A percentile compares a stretch with the other conserved stretches of the same genome.
These are phyloP conservation scores for Musa acuminata DNA, from an alignment of 176 grass and related monocot species.

Conservation along the genomic window DNA sequence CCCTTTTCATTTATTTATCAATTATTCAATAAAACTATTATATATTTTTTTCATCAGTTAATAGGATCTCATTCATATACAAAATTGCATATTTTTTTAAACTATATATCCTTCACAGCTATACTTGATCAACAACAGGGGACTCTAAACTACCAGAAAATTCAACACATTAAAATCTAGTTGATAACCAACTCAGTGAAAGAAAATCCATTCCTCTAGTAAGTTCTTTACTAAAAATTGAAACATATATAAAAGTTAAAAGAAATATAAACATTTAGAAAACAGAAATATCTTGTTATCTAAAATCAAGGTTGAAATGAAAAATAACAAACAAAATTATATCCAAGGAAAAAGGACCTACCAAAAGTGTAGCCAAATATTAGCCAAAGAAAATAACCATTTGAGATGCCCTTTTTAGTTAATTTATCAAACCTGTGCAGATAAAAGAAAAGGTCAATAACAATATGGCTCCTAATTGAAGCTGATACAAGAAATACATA, in stretches of 20 bases:
- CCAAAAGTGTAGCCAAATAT: conserved; percentile 3
- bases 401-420: not conserved
- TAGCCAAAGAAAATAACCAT: conserved; percentile 9
- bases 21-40: too few species aligned
- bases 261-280: not conserved
- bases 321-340: not conserved
- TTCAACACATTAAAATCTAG: not conserved
- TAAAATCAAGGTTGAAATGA: not conserved
- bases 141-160: not conserved
- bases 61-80: too few species aligned
- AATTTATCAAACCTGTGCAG: conserved; percentile 1
- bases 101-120: not conserved
- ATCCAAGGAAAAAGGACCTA: not conserved
- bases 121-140: not conserved
- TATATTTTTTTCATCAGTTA: too few species aligned
- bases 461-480: not conserved
- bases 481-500: not conserved
- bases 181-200: not conserved
- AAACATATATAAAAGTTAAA: not conserved
- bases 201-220: not conserved
- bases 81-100: not conserved
- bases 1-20: too few species aligned
- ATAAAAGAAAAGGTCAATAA: not conserved
- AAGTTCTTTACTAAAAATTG: too few species aligned
- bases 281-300: not conserved